A percentile compares a stretch with the other conserved stretches of the same genome.
Evolutionary conservation across 352 stramenopile species (phyloP).

Genomic region (Phytopythium aichiense): DNA sequence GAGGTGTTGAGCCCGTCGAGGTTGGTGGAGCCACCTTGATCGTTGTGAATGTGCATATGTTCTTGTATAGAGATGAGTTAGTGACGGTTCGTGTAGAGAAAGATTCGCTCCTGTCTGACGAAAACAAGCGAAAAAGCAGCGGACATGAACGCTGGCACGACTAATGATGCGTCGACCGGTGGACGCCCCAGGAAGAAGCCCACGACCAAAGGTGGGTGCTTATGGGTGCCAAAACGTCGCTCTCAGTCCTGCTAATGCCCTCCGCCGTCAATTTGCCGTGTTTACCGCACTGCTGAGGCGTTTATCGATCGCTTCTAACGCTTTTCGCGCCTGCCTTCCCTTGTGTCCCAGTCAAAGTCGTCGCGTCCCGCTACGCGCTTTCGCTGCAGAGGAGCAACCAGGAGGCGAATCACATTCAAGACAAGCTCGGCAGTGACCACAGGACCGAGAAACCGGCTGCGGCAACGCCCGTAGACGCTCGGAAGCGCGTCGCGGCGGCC

Average conservation of each 20-base stretch:
- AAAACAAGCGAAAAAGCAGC: neutral
- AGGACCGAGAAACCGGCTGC: neutral
- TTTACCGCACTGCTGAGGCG: neutral
- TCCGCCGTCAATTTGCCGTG: neutral
- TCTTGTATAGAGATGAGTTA: slow-evolving; percentile 6
- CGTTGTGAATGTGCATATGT: neutral
- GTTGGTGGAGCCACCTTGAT: neutral
- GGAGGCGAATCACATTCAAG: slow-evolving; percentile 4
- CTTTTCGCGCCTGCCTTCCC: neutral
- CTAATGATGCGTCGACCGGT: neutral
- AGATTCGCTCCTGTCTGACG: neutral
- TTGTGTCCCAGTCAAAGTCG: slow-evolving; percentile 36
- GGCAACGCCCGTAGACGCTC: neutral
- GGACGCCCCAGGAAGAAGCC: neutral
- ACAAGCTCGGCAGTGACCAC: too few species aligned
- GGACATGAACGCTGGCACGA: neutral
- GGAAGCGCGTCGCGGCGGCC: neutral
- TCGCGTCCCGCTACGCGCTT: slow-evolving; percentile 56
- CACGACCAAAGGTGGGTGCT: slow-evolving; percentile 8
- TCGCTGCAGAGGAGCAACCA: slow-evolving; percentile 41
- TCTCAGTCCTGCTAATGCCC: neutral
- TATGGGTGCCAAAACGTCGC: neutral
- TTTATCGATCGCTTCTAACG: neutral
- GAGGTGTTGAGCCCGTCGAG: too few species aligned
- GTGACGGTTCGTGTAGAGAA: slow-evolving; percentile 5